Conservation (phyloP, 2,329 filamentous ascomycete genomes). For the Aspergillaceae sp. region DNA sequence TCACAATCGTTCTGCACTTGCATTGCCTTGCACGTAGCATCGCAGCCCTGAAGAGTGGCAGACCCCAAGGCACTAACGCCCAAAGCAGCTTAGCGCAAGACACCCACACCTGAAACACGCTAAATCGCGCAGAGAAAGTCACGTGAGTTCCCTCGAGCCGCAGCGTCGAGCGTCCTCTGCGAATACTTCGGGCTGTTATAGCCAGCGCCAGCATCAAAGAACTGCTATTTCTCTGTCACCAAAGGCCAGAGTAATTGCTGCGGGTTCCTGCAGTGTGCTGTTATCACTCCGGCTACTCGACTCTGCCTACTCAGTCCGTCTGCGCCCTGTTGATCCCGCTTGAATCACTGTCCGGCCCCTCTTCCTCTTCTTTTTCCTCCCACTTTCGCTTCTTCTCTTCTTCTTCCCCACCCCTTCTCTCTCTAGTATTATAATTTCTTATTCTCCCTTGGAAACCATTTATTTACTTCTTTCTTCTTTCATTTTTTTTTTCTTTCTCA, state of each 20-base stretch:
- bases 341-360: background rate
- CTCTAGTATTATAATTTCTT: background rate
- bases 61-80: too few relatives aligned
- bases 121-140: slow-evolving; percentile 10
- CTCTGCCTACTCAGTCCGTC: background rate
- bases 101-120: slow-evolving; percentile 23
- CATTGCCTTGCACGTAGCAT: too few relatives aligned
- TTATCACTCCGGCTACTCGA: too few relatives aligned
- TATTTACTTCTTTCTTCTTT: background rate
- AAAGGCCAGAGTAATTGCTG: too few relatives aligned
- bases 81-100: background rate
- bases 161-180: too few relatives aligned
- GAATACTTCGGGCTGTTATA: background rate
- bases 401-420: background rate
- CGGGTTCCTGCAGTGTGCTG: background rate
- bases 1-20: too few relatives aligned
- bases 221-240: too few relatives aligned
- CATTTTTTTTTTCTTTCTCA: slow-evolving; percentile 1
- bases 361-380: background rate
- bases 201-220: background rate
- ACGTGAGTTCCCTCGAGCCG: slow-evolving; percentile 13
- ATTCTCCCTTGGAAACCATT: too few relatives aligned
- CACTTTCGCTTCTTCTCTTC: background rate
- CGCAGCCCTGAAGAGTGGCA: too few relatives aligned
- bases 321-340: slow-evolving; percentile 20